Base-by-base conservation (phyloP, 768 basidiomycete species). In the Trametes cingulata region DNA sequence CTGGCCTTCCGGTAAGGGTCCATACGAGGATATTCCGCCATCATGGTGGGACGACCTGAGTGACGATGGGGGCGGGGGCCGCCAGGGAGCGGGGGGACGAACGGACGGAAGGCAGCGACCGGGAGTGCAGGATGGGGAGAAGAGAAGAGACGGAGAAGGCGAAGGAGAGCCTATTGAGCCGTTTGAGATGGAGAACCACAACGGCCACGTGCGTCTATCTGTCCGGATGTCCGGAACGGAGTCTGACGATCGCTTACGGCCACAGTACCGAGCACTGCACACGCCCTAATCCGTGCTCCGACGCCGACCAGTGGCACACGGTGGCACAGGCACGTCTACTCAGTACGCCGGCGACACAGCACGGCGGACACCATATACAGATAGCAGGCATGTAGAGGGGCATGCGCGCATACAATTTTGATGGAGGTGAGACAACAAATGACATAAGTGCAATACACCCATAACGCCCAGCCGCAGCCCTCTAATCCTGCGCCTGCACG, bases 401-500 rank as follows among this genome's bases (percentile, higher is more conserved):
- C 68, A 73, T 70, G 73, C 68, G 57, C 42, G 69, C 68, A 68
- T 76, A 70, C 60, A 71, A 64, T 76, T 79, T 77, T 68, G 71
- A 59, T 68, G 53, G 40, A 54, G 61, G 62, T 63, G 65, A 65
- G 63, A 68, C 61, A 68, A 60, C 55, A 69, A 67, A 64, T 68
- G 69, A 67, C 68, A 77, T 71, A 72, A n/a, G 68, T 75, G 71
- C 67, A 67, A 66, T 61, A 61, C 52, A 65, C 68, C 63, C 67
- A 61, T 68, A 69, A 43, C 59, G 61, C 61, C 66, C 68, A 74
- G 73, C 71, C 69, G 29, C 70, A 67, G 68, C 68, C 67, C 69
- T 73, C 79, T 86, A 90, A 75, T 88, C 85, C 73, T 87, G 86
- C 68, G 79, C 78, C 66, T 82, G 85, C 63, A 86, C 85, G 43